These are phyloP conservation scores for Globisporangium takayamanum DNA, from an alignment of 352 stramenopile genomes.

Conservation along the genomic window DNA sequence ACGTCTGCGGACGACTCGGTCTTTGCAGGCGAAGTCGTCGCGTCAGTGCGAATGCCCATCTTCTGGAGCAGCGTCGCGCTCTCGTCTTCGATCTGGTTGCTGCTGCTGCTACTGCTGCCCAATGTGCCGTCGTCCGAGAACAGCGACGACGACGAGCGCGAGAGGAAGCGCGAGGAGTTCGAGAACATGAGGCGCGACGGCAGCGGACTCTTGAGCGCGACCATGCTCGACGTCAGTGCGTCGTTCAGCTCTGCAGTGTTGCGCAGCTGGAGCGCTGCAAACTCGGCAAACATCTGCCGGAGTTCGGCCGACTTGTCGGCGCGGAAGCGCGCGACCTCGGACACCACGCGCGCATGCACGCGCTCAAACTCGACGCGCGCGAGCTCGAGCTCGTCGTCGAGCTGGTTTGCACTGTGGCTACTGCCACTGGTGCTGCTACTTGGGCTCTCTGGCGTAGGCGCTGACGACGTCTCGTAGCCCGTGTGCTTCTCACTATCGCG, in stretches of 20 bases:
- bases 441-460: constrained; percentile 14
- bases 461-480: constrained; percentile 24
- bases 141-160: constrained; percentile 25
- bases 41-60: constrained; percentile 13
- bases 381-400: constrained; percentile 44
- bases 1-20: constrained; percentile 46
- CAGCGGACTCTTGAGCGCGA: constrained; percentile 37
- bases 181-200: constrained; percentile 32
- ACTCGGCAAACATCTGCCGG: constrained; percentile 66
- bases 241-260: constrained; percentile 45
- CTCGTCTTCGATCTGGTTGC: constrained; percentile 21
- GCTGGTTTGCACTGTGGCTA: constrained; percentile 13
- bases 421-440: constrained; percentile 2
- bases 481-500: constrained; percentile 21
- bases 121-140: constrained; percentile 21
- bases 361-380: constrained; percentile 73
- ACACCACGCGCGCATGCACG: constrained; percentile 71
- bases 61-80: constrained; percentile 20
- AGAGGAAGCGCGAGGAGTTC: constrained; percentile 34
- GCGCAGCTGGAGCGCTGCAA: constrained; percentile 47
- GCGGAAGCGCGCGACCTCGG: constrained; percentile 66
- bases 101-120: neutral
- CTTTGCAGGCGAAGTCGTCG: constrained; percentile 13
- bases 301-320: constrained; percentile 68
- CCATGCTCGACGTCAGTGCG: constrained; percentile 36